Evolutionary conservation across 208 protist species (phyloP), one percentile per base, ranked within the genome.

Genomic region (Leishmania braziliensis): DNA sequence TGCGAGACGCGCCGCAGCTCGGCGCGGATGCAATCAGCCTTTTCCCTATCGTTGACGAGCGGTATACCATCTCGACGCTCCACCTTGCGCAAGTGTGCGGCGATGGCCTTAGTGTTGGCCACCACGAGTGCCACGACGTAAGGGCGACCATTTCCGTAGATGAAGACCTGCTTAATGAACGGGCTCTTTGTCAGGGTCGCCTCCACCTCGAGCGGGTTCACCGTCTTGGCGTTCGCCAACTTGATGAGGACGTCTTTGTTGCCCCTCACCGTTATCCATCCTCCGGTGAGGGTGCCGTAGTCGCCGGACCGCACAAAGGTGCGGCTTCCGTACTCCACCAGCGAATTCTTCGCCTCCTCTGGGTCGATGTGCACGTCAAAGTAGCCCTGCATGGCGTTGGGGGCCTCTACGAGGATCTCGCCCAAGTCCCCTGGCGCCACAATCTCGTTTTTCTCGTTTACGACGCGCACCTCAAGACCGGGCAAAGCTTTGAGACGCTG

Each of bases 401-500:
- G 95, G 9, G 92, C 90, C 85, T 98, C 93, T 33, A 98, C 87
- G 48, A 98, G 90, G 65, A 98, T 81, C 82, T 98, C 95, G 51
- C 95, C 95, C 63, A 98, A 62, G 63, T 97, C 92, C 16, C 95
- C 95, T 62, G 95, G 95, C 3, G 92, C 87, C 29, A 98, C 91
- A 79, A 98, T 97, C 81, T 98, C 95, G 79, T 96, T 97, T 63
- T 92, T 93, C n/a, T 96, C 92, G 84, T 98, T 98, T 68, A 98
- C 92, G 50, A 97, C 86, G 77, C 95, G 95, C 74, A 98, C 89
- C 86, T 98, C 95, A 4, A 98, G 86, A 70, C 93, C 95, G 73
- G 95, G 95, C 36, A 98, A 88, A 2, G 92, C 92, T 80, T 95
- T 98, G 26, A 98, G 85, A n/a, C 93, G 93, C 77, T 93, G 89